Evolutionary conservation across 78 protist species (phyloP), one percentile per base, ranked within the genome.

Genomic region (Dictyostelium purpureum): DNA sequence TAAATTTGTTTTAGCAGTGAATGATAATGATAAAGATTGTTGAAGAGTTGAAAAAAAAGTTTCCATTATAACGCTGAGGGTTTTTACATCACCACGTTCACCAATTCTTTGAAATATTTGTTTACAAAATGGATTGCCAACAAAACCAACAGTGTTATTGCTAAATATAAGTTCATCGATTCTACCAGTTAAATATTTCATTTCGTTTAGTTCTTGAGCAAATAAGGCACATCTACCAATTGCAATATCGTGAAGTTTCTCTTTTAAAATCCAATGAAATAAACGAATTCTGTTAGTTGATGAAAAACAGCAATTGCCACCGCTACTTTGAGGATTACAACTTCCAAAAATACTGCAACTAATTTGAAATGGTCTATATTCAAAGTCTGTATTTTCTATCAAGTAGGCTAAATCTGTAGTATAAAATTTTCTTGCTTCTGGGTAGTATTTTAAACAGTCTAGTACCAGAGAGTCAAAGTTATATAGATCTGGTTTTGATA

Each of bases 201-300:
- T 63, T 63, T 63, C 71, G 33, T 63, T 63, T 63, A 63, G 33
- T 31, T 63, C 71, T 33, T 63, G 71, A 63, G 45, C 71, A 31
- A 63, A 63, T 63, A 63, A 63, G 16, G 71, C 71, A 31, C 71
- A 63, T 63, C 71, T 63, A 63, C 71, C 71, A 33, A 43, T 37
- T 33, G 38, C 43, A 0, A 63, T 37, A 63, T 63, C 71, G 26
- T 63, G 71, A 18, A 33, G 26, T 18, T 42, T 12, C 4, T 26
- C 33, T 4, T 11, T 31, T 31, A 63, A 24, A 4, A 63, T 63
- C 71, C 71, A 63, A 63, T 63, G 45, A 24, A 63, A 63, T 63
- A 63, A 31, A 33, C 71, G 26, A 63, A 63, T 63, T 63, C 71
- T 63, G 33, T 63, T 63, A 4, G 71, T 63, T 4, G 71, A 63